A percentile compares a stretch with the other conserved stretches of the same genome.
Conservation (phyloP, 2,329 filamentous ascomycete genomes). For the Alternaria longipes region DNA sequence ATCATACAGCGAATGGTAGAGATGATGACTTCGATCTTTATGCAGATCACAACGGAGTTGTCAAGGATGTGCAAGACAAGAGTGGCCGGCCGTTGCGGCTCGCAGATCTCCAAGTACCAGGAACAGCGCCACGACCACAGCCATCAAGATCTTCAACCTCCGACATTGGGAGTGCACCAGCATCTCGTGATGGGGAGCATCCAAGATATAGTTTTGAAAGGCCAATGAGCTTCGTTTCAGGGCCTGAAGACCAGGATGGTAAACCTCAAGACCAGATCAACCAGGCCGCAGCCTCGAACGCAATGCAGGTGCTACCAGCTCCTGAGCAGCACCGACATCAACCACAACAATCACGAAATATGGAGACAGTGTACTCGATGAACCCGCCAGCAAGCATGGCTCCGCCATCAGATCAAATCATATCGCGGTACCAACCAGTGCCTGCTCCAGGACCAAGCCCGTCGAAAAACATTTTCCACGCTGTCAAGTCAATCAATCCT, state of each 20-base stretch:
- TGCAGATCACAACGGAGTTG: slow-evolving; percentile 49
- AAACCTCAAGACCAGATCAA: slow-evolving; percentile 50
- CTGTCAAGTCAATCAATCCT: slow-evolving; percentile 3
- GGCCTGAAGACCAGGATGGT: slow-evolving; percentile 45
- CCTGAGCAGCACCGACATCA: slow-evolving; percentile 19
- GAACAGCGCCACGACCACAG: slow-evolving; percentile 16
- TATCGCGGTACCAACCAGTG: slow-evolving; percentile 6
- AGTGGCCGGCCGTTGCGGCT: slow-evolving; percentile 41
- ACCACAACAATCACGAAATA: slow-evolving; percentile 9
- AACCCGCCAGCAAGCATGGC: slow-evolving; percentile 14
- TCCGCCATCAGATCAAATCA: slow-evolving; percentile 11
- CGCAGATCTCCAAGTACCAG: slow-evolving; percentile 16
- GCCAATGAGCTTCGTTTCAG: slow-evolving; percentile 51
- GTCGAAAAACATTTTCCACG: slow-evolving; percentile 9
- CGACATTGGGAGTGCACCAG: slow-evolving; percentile 10
- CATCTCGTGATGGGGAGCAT: slow-evolving; percentile 29
- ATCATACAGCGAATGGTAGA: slow-evolving; percentile 27
- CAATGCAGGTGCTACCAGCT: slow-evolving; percentile 11
- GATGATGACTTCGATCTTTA: slow-evolving; percentile 49
- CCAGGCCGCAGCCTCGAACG: slow-evolving; percentile 18
- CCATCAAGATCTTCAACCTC: slow-evolving; percentile 8
- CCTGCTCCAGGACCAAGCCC: slow-evolving; percentile 11
- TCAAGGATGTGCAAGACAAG: slow-evolving; percentile 46
- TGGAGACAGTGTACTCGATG: slow-evolving; percentile 21
- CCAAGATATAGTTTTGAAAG: slow-evolving; percentile 44